Percentiles rank a stretch among this genome's conserved stretches.
These are phyloP conservation scores for Actinomucor elegans DNA, from an alignment of 371 early-diverging fungal species.

Conservation along the genomic window DNA sequence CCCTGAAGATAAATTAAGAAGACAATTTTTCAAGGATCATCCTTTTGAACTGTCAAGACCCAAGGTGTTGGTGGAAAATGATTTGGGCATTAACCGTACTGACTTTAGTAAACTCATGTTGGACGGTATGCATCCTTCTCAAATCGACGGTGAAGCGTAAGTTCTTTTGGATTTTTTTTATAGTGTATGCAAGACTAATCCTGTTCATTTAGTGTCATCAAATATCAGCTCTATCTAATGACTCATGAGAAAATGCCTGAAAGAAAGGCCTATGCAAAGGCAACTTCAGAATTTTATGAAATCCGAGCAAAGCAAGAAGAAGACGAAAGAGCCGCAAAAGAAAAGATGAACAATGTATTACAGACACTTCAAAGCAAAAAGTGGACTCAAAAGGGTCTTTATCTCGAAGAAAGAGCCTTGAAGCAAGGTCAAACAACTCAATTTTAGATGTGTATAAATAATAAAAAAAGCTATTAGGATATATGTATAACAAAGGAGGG, in stretches of 20 bases:
- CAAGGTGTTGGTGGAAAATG: constrained; percentile 59
- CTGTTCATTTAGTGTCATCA: constrained; percentile 59
- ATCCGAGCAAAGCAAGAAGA: constrained; percentile 75
- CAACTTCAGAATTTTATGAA: constrained; percentile 70
- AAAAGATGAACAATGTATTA: constrained; percentile 43
- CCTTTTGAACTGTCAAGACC: constrained; percentile 84
- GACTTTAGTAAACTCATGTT: constrained; percentile 48
- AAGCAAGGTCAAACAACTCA: constrained; percentile 25
- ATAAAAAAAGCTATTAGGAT: constrained; percentile 1
- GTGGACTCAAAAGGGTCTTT: constrained; percentile 34
- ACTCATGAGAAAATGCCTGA: constrained; percentile 57
- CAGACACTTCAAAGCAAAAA: constrained; percentile 23
- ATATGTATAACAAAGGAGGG: neutral
- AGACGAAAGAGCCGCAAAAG: constrained; percentile 62
- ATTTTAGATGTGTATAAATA: constrained; percentile 15
- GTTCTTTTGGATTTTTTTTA: constrained; percentile 11
- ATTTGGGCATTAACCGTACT: constrained; percentile 44
- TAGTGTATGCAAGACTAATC: neutral
- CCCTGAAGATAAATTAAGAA: constrained; percentile 85
- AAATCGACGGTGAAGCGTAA: constrained; percentile 70
- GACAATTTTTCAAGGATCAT: constrained; percentile 85
- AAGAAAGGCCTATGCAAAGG: constrained; percentile 73
- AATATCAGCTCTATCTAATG: constrained; percentile 78
- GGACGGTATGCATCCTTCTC: constrained; percentile 50
- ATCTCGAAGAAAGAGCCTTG: constrained; percentile 41